phyloP scores from a whole-genome alignment of 2,329 filamentous ascomycete genomes.

The Neophaeococcomyces aloes region DNA sequence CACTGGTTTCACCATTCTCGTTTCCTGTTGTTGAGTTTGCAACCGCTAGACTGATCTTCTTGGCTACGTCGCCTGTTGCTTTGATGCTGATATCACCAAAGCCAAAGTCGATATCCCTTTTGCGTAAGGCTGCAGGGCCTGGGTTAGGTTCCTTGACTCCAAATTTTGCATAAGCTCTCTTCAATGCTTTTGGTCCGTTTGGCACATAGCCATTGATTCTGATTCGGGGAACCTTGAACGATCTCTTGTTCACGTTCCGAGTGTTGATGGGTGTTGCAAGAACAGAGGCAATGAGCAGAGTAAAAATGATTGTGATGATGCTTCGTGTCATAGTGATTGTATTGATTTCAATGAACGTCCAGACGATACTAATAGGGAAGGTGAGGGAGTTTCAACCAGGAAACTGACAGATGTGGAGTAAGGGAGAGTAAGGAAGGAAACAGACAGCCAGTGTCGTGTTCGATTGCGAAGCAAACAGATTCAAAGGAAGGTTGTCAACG shows the following conservation, averaged over 20 bases:
- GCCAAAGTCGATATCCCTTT: conserved; percentile 60
- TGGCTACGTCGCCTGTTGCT: conserved; percentile 22
- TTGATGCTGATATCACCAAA: conserved; percentile 28
- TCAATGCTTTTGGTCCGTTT: conserved; percentile 52
- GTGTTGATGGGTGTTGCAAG: conserved; percentile 27
- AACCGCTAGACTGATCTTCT: conserved; percentile 22
- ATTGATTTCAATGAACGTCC: conserved; percentile 9
- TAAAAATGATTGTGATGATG: conserved; percentile 19
- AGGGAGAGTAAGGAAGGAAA: conserved; percentile 13
- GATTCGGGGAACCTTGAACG: conserved; percentile 52
- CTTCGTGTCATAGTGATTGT: conserved; percentile 15
- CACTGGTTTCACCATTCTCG: conserved; percentile 49
- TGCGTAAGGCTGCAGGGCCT: conserved; percentile 52
- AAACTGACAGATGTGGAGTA: neutral
- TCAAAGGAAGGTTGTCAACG: conserved; percentile 16
- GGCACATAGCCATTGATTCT: conserved; percentile 46
- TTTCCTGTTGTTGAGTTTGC: conserved; percentile 17
- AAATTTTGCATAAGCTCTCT: conserved; percentile 60
- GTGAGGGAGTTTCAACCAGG: conserved; percentile 12
- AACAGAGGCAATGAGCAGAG: conserved; percentile 26
- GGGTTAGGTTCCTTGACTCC: conserved; percentile 38
- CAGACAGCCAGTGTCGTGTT: conserved; percentile 23
- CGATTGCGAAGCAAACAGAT: conserved; percentile 13
- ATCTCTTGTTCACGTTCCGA: conserved; percentile 26
- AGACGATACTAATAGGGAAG: conserved; percentile 3